Conservation (phyloP, 1,139 yeast genomes). For the Meyerozyma elateridarum region DNA sequence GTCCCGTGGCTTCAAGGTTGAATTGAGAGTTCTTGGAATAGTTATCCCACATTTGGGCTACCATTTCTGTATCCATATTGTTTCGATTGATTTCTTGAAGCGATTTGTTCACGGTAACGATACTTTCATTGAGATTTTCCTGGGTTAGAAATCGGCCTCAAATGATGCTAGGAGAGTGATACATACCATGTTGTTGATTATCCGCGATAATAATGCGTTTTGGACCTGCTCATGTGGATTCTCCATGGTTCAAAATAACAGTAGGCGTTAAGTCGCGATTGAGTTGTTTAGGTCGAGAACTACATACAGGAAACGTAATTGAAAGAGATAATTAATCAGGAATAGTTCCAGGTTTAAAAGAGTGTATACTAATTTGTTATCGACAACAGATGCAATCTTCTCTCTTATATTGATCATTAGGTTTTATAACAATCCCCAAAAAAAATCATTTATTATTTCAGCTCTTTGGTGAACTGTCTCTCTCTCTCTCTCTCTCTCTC, state of each 20-base stretch:
- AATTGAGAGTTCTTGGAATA: conserved; percentile 69
- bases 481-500: no score
- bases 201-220: conserved; percentile 70
- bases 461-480: no score
- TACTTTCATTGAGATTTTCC: conserved; percentile 72
- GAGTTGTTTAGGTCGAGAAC: no score
- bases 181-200: conserved; percentile 70
- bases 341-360: no score
- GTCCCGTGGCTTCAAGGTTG: conserved; percentile 68
- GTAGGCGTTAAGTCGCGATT: no score
- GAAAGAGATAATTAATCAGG: no score
- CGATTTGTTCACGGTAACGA: conserved; percentile 56
- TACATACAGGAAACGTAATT: no score
- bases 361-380: no score
- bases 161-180: background rate
- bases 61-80: conserved; percentile 66
- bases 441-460: no score
- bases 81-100: conserved; percentile 60
- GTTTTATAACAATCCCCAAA: no score
- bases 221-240: conserved; percentile 90
- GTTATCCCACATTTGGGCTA: conserved; percentile 79
- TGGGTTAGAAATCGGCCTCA: conserved; percentile 11
- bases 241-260: conserved; percentile 70
- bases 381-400: no score
- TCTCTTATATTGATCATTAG: no score